A percentile compares a stretch with the other conserved stretches of the same genome.
Conservation (phyloP, 2,329 filamentous ascomycete genomes). For the Colletotrichum tamarilloi region DNA sequence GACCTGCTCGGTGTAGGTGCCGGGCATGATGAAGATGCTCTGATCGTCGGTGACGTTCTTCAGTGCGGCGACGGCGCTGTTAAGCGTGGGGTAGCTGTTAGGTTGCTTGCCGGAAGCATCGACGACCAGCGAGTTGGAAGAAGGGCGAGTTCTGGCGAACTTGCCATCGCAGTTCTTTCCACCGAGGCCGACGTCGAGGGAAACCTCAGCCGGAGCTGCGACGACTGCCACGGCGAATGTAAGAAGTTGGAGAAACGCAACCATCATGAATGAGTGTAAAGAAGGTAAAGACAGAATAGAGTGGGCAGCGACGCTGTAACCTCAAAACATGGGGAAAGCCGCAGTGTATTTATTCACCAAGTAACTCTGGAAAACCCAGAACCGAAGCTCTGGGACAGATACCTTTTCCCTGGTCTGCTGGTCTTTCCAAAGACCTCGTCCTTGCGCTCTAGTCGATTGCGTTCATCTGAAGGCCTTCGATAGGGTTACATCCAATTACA, state of each 20-base stretch:
- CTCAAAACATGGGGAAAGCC: not conserved
- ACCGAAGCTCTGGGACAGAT: not conserved
- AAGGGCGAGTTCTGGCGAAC: slow-evolving; percentile 14
- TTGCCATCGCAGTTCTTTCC: slow-evolving; percentile 11
- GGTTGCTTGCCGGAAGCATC: slow-evolving; percentile 19
- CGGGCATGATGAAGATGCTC: slow-evolving; percentile 68
- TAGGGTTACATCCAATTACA: slow-evolving; percentile 2
- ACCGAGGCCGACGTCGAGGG: not conserved
- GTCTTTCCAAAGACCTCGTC: not conserved
- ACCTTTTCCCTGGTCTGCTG: not conserved
- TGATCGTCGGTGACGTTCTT: slow-evolving; percentile 40
- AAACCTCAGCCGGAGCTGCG: not conserved
- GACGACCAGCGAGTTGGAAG: slow-evolving; percentile 4
- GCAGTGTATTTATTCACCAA: slow-evolving; percentile 12
- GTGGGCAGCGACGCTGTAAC: not conserved
- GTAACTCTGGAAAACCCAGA: not conserved
- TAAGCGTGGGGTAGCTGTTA: slow-evolving; percentile 23
- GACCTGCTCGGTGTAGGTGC: slow-evolving; percentile 56
- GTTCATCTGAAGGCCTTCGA: slow-evolving; percentile 7
- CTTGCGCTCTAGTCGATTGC: not conserved
- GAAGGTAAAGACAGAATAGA: not conserved
- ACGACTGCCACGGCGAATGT: not conserved
- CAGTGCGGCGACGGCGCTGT: slow-evolving; percentile 34
- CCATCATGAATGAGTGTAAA: slow-evolving; percentile 15
- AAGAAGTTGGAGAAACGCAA: slow-evolving; percentile 8